Evolutionary conservation across 139 green algal genomes (phyloP).

Genomic region (Prasinococcaceae sp.): DNA sequence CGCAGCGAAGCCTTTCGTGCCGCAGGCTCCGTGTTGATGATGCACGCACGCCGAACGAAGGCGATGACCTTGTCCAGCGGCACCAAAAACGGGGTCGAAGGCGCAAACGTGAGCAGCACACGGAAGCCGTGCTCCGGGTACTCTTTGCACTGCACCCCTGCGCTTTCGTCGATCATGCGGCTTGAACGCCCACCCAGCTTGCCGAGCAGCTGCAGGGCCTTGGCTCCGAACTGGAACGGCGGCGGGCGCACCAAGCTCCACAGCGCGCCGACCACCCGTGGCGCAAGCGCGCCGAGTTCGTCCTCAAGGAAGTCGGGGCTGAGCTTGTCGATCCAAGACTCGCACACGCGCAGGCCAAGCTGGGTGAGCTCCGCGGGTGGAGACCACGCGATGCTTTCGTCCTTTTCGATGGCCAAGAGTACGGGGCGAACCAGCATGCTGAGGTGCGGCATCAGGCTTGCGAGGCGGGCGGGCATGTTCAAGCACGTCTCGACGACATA

Average conservation of each 20-base stretch:
- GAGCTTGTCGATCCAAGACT: conserved; percentile 83
- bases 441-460: conserved; percentile 59
- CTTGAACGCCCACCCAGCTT: conserved; percentile 90
- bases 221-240: conserved; percentile 48
- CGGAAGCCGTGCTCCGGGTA: conserved; percentile 91
- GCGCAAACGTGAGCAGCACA: conserved; percentile 85
- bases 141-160: conserved; percentile 59
- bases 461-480: conserved; percentile 59
- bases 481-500: conserved; percentile 73
- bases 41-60: too few species aligned
- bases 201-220: conserved; percentile 69
- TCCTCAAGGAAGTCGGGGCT: conserved; percentile 89
- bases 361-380: conserved; percentile 25
- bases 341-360: conserved; percentile 46
- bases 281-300: neutral
- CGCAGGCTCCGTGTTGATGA: too few species aligned
- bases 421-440: conserved; percentile 67
- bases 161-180: conserved; percentile 54
- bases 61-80: conserved; percentile 73
- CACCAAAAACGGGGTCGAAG: conserved; percentile 75
- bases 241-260: conserved; percentile 66
- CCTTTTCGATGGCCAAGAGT: conserved; percentile 45
- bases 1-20: too few species aligned
- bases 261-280: conserved; percentile 56
- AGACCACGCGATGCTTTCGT: too few species aligned